Evolutionary conservation across 73 alveolate species (phyloP).

Genomic region (Uronychia binucleata): DNA sequence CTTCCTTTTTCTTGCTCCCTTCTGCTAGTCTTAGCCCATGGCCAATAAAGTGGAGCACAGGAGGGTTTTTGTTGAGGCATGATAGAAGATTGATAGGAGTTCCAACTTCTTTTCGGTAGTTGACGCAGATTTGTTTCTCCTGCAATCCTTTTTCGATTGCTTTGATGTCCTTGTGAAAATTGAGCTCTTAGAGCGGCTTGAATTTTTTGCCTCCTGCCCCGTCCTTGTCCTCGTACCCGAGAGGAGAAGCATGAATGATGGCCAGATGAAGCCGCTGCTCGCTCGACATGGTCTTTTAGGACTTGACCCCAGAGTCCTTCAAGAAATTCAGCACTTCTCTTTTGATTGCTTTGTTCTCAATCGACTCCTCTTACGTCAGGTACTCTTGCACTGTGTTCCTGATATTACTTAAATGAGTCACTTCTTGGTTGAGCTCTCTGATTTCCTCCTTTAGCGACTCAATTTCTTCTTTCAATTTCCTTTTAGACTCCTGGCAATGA

Average conservation of each 20-base stretch:
- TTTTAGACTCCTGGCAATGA: not conserved
- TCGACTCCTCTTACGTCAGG: not conserved
- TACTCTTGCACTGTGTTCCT: not conserved
- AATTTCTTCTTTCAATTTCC: not conserved
- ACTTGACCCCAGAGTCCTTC: not conserved
- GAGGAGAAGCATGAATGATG: constrained; percentile 37
- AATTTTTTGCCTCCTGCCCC: constrained; percentile 25
- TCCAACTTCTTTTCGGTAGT: not conserved
- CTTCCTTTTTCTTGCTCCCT: not conserved
- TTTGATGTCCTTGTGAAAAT: constrained; percentile 17
- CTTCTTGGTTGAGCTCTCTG: not conserved
- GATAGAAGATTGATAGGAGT: not conserved
- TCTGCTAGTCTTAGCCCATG: not conserved
- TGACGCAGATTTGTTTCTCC: not conserved
- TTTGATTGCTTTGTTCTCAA: not conserved
- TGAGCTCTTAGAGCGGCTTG: constrained; percentile 4
- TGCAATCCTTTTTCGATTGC: not conserved
- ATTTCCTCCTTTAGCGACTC: not conserved
- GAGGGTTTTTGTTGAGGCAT: not conserved
- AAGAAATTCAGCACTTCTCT: not conserved
- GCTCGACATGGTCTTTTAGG: not conserved
- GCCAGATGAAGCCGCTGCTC: constrained; percentile 33
- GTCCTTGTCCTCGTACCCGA: constrained; percentile 24
- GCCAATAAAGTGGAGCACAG: not conserved
- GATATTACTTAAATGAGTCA: not conserved